Percentiles rank a stretch among this genome's conserved stretches.
Conservation (phyloP, 139 green algal species). For the Volvox reticuliferus region DNA sequence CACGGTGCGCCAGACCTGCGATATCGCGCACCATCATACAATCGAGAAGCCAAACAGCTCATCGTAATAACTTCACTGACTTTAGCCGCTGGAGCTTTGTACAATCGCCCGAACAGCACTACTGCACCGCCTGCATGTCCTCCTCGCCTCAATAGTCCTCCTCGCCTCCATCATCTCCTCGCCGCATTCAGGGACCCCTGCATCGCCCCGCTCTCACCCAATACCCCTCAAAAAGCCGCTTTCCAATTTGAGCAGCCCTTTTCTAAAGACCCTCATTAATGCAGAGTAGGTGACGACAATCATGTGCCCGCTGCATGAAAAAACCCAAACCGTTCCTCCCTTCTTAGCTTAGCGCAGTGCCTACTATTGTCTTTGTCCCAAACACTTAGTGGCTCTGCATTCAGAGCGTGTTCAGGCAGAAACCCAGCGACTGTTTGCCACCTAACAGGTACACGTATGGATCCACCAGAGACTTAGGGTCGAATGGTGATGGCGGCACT, state of each 20-base stretch:
- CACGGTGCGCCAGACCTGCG: background rate
- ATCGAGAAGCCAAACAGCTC: background rate
- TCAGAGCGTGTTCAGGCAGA: conserved; percentile 16
- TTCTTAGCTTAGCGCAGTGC: background rate
- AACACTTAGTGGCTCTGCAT: background rate
- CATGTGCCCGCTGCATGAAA: background rate
- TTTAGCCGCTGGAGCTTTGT: background rate
- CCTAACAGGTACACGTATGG: background rate
- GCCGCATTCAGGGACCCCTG: no score
- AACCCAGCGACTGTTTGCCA: background rate
- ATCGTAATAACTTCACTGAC: background rate
- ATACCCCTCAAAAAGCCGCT: background rate
- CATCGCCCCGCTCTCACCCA: background rate
- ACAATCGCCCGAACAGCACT: background rate
- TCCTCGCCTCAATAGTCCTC: no score
- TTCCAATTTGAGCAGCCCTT: background rate
- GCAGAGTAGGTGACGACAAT: background rate
- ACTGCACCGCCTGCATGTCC: no score
- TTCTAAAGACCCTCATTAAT: background rate
- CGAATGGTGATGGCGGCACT: background rate
- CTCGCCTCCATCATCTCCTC: no score
- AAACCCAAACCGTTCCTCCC: background rate
- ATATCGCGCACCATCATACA: background rate
- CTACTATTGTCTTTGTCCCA: background rate
- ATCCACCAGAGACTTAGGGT: background rate